phyloP scores from a whole-genome alignment of 2,329 filamentous ascomycete species.

The Leptographium lundbergii region DNA sequence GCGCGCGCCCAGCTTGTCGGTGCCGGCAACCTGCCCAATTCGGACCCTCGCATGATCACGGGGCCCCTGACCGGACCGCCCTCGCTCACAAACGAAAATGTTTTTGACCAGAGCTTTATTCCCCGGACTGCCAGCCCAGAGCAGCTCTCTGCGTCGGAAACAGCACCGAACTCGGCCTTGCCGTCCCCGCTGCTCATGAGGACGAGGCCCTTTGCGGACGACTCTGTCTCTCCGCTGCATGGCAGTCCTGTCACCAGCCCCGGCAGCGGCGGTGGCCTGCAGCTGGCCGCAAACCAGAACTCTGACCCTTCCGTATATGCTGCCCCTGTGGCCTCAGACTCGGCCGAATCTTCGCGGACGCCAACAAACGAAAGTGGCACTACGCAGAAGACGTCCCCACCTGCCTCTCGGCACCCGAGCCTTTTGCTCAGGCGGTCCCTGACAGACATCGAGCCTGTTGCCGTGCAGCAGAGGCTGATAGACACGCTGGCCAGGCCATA shows the following conservation, averaged over 20 bases:
- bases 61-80: constrained; percentile 76
- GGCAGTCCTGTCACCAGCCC: neutral
- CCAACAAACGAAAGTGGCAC: constrained; percentile 44
- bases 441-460: constrained; percentile 67
- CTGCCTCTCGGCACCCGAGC: constrained; percentile 46
- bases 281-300: neutral
- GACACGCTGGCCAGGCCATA: constrained; percentile 80
- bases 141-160: constrained; percentile 14
- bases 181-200: constrained; percentile 12
- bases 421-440: constrained; percentile 64
- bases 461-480: constrained; percentile 69
- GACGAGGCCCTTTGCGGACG: neutral
- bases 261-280: neutral
- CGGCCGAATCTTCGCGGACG: constrained; percentile 38
- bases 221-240: neutral
- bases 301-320: neutral
- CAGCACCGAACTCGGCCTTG: neutral
- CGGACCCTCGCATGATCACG: constrained; percentile 21
- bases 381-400: constrained; percentile 38
- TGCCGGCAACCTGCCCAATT: constrained; percentile 45
- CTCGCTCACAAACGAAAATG: constrained; percentile 57
- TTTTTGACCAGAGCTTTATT: constrained; percentile 75
- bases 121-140: constrained; percentile 40
- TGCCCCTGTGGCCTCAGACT: constrained; percentile 17
- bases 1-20: constrained; percentile 69